Conservation (phyloP, 345 rosid genomes). For the Litchi chinensis region DNA sequence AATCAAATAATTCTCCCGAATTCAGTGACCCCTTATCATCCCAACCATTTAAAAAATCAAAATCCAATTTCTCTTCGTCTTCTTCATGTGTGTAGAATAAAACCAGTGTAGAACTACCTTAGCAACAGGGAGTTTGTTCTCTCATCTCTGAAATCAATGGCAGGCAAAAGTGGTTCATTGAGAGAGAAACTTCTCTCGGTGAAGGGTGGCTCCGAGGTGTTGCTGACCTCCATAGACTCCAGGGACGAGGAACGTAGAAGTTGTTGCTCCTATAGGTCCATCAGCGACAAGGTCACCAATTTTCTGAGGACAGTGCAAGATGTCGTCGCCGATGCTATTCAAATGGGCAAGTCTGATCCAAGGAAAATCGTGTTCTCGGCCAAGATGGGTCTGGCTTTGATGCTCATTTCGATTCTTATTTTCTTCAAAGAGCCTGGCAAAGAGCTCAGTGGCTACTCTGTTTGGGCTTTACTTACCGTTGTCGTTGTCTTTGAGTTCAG, state of each 20-base stretch:
- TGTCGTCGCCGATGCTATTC: constrained; percentile 51
- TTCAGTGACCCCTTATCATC: background rate
- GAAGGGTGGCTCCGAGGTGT: constrained; percentile 48
- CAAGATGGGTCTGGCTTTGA: constrained; percentile 79
- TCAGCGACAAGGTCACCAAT: constrained; percentile 34
- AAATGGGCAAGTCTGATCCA: constrained; percentile 84
- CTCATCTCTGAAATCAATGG: background rate
- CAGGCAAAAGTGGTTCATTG: constrained; percentile 50
- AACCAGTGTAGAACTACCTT: background rate
- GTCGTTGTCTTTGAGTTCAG: constrained; percentile 95
- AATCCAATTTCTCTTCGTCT: background rate
- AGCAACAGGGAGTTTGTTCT: background rate
- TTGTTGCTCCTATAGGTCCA: constrained; percentile 39
- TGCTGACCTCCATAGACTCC: constrained; percentile 38
- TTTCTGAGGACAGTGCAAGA: constrained; percentile 28
- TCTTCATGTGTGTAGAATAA: background rate
- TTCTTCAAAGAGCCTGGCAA: constrained; percentile 62
- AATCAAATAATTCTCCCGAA: background rate
- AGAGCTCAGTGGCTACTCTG: constrained; percentile 65
- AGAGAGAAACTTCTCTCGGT: constrained; percentile 53
- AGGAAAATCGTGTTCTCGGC: constrained; percentile 87
- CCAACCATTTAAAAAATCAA: background rate
- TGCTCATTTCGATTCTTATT: constrained; percentile 67
- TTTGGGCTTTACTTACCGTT: constrained; percentile 95
- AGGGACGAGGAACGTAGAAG: constrained; percentile 13